Base-by-base conservation (phyloP, 2,329 filamentous ascomycete genomes). In the Lecanicillium sp. region DNA sequence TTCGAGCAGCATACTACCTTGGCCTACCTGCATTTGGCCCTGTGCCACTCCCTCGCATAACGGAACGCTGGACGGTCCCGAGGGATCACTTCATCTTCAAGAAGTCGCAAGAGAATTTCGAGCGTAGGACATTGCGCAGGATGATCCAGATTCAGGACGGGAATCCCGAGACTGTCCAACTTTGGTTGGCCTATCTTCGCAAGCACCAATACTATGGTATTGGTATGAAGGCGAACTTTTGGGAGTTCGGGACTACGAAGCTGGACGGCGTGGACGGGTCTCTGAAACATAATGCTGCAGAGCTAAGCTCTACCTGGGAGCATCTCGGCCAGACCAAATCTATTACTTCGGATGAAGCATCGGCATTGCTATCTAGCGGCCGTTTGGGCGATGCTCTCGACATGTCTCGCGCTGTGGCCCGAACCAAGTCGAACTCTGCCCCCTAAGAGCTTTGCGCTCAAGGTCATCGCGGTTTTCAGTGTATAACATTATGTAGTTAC, bases 201-300 rank as follows among this genome's bases (percentile, higher is more conserved):
- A 95, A 95, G 69, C 86, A 96, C 63, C 87, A 90, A 35, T 95
- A 93, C 64, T 87, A 94, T 57, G 93, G 93, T n/a, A 84, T 97
- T 33, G 93, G 93, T 59, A 94, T 98, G 90, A 98, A 98, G 77
- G 93, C 93, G 45, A 96, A 98, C 64, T 79, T 97, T 42, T 98
- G 87, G 83, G 88, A 95, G 62, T 90, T 88, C 59, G 43, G 42
- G 8, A 26, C 39, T 7, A 26, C 26, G 10, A 14, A 33, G 10
- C n/a, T 38, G 4, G 54, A 62, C 30, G 52, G 52, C 5, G 43
- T 55, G 15, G 39, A 53, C 39, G 19, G 26, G n/a, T 24, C 36
- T 19, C 20, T 40, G 26, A 19, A 33, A 15, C 15, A 10, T 7
- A 15, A 8, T 19, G 4, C 37, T 5, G 51, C 64, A 12, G 63